These are phyloP conservation scores for Coniferiporia weirii DNA, from an alignment of 1,284 basidiomycete species.

Conservation along the genomic window DNA sequence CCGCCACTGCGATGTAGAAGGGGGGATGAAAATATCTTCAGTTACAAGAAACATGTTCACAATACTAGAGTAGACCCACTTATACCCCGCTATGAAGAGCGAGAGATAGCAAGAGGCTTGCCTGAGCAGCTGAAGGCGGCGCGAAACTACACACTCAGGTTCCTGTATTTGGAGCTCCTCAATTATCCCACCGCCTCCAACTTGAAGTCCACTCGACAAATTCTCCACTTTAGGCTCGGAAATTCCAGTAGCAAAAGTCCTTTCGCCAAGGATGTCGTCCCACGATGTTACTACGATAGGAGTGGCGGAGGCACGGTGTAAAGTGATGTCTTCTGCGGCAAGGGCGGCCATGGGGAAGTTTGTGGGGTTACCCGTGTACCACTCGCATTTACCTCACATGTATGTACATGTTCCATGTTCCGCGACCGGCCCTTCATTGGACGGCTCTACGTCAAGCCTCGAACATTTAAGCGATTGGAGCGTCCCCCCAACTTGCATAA, in stretches of 20 bases:
- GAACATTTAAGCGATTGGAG: too few species aligned
- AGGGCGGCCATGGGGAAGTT: neutral
- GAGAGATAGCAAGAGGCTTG: conserved; percentile 10
- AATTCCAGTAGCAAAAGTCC: neutral
- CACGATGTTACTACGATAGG: neutral
- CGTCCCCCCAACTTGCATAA: too few species aligned
- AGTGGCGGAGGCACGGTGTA: neutral
- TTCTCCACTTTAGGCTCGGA: neutral
- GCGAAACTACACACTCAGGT: neutral
- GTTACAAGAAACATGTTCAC: neutral
- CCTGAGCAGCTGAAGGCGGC: conserved; percentile 1
- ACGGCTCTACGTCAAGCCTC: too few species aligned
- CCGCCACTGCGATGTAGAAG: conserved; percentile 25
- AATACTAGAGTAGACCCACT: conserved; percentile 21
- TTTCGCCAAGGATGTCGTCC: neutral
- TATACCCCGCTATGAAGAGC: conserved; percentile 28
- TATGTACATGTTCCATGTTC: too few species aligned
- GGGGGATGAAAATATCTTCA: neutral
- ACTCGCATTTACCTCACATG: too few species aligned
- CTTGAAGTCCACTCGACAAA: neutral
- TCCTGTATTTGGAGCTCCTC: conserved; percentile 7
- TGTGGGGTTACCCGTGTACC: neutral
- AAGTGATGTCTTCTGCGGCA: neutral
- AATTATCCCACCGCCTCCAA: neutral
- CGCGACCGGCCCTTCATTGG: too few species aligned